Base-by-base conservation (phyloP, 176 grass and related monocot species). In the Zizania latifolia region DNA sequence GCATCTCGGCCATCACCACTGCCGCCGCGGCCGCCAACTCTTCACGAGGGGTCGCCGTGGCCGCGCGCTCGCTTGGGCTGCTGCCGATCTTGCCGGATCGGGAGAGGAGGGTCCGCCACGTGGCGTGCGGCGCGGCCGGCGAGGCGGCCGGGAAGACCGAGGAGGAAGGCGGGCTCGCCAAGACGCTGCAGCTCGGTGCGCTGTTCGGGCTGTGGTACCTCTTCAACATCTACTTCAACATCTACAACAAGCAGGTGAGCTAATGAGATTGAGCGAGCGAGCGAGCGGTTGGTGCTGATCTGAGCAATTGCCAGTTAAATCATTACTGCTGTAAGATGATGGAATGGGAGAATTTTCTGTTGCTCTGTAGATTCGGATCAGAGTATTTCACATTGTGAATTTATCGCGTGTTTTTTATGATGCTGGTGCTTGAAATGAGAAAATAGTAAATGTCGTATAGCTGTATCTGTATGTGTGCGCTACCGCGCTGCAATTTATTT, bases 171-270 rank as follows among this genome's bases (percentile, higher is more conserved):
- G 85, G 67, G 34, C 70, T 87, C 30, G 11, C 6, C 32, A 58
- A 80, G 33, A 87, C 84, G 67, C 78, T 85, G 68, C 92, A 89
- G 92, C 81, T 96, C 1, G 86, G 78, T 3, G 75, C 57, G 44
- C 81, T 96, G 34, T 92, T 96, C 57, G 86, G 78, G 9, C 80
- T 96, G 31, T 96, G 92, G 92, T 96, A 96, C 57, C 81, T 92
- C 55, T 89, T 92, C 81, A 89, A 96, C 84, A 89, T 96, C 81
- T 89, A 87, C 77, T 92, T 96, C 86, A 96, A 96, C 83, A 92
- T 96, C 73, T 89, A 89, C 83, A 89, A 89, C 86, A 96, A 96
- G 60, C 86, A 92, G 89, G 92, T 96, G 21, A 68, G 65, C 38
- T 38, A 1, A 38, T 10, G 37, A 9, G 37, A 38, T 10, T 38